Base-by-base conservation (phyloP, 805 yeast genomes). In the Yarrowia sp. region DNA sequence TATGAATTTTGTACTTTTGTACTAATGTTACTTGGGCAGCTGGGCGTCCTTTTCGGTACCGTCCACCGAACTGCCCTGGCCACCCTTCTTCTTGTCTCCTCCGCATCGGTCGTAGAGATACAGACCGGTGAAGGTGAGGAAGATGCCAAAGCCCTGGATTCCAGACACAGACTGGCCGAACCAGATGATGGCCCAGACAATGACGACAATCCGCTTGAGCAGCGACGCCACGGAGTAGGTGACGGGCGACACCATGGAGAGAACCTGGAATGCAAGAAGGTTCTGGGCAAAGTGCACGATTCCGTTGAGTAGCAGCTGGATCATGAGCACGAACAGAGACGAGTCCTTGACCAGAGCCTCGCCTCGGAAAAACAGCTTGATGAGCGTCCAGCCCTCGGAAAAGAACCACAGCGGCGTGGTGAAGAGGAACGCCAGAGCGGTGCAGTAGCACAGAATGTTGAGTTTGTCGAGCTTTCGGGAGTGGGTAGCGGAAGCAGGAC, bases 201-300 rank as follows among this genome's bases (percentile, higher is more conserved):
- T 92, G 38, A 92, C 85, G 0, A 91, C 89, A n/a, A 92, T 89
- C 73, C 97, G 86, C 78, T 92, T 92, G 85, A 92, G 84, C 85
- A 92, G 84, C 50, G 91, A 87, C 2, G 97, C 97, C 68, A 92
- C 87, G 1, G 96, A 89, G 77, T 91, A 92, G 2, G 95, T 86
- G 13, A 92, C 87, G 0, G 97, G 91, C 2, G 96, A 90, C 7
- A 92, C 83, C 74, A 88, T 84, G 20, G 96, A 95, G 53, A 92
- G 78, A 39, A 92, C 80, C 78, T 90, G 91, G 77, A 90, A 91
- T 15, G 96, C 92, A 46, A 92, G 81, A 75, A 92, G 79, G 47
- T 93, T 88, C 78, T 92, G 97, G 44, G 85, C 74, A 72, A 90
- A 92, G 77, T 91, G 96, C 15, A 90, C 86, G 15, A 88, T 72